Percentiles rank a stretch among this genome's conserved stretches.
These are phyloP conservation scores for Neonectria coccinea DNA, from an alignment of 2,329 filamentous ascomycete species.

Conservation along the genomic window DNA sequence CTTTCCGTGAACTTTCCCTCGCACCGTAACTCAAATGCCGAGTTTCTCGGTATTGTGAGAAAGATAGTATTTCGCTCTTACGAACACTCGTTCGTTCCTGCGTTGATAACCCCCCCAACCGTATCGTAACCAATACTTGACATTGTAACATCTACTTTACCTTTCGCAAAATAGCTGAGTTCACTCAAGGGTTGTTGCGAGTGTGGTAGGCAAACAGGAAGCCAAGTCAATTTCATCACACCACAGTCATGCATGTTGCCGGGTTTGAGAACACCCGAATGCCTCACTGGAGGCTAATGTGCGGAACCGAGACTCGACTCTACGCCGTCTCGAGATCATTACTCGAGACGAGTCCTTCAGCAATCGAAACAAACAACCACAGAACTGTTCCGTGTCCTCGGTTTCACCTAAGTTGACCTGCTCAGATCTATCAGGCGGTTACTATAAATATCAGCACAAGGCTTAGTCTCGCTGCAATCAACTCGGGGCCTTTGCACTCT, in stretches of 20 bases:
- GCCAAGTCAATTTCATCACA: neutral
- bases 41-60: neutral
- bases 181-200: too few relatives aligned
- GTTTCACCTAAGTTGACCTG: neutral
- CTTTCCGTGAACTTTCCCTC: neutral
- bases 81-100: neutral
- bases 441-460: neutral
- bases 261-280: neutral
- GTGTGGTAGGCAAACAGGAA: neutral
- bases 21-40: neutral
- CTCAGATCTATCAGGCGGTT: neutral
- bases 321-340: neutral
- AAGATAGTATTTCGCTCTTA: neutral
- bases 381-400: neutral
- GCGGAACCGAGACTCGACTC: neutral
- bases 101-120: neutral
- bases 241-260: neutral
- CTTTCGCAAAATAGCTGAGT: neutral
- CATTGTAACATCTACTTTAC: neutral
- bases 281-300: neutral
- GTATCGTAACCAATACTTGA: neutral
- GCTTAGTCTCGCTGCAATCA: neutral
- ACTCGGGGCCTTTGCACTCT: slow-evolving; percentile 8
- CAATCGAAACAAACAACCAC: neutral
- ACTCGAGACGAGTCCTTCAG: neutral